Base-by-base conservation (phyloP, 495 filamentous ascomycete genomes). In the Podospora pseudoanserina region DNA sequence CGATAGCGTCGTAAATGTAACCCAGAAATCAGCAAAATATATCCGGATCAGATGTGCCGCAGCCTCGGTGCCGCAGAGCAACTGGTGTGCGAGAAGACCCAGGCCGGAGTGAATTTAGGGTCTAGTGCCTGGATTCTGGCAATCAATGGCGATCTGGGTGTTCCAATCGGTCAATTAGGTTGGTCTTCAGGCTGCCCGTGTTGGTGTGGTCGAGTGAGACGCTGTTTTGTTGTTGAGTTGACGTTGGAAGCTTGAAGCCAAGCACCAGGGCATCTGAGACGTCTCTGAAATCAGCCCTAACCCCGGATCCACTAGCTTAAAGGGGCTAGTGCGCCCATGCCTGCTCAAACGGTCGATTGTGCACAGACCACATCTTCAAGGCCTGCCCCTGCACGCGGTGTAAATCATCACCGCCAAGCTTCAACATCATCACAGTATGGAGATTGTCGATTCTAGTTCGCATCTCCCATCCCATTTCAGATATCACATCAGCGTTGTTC, bases 1-100 rank as follows among this genome's bases (percentile, higher is more conserved):
- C 18, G 13, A 32, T 27, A 63, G 61, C 16, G 61, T 63, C 18
- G 61, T 32, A 63, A 44, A 19, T 63, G 61, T n/a, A 49, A 63
- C 61, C 61, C 32, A 20, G 59, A 32, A 27, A 32, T 61, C 23
- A 32, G 18, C 16, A 27, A 27, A 32, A 18, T 5, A 5, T 27
- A 32, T 5, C 5, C 23, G 28, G 60, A 28, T 18, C 23, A 62
- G 60, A 19, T 23, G 55, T 58, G 55, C 55, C 54, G 54, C 20
- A 5, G 54, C 54, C 15, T 23, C 20, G 54, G 54, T 57, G 54
- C 54, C 23, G 55, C 55, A 23, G 55, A 58, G 55, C 55, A 58
- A n/a, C 55, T n/a, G 55, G 18, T 58, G 55, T 49, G 7, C 39
- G 39, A 49, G 55, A 58, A 58, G 55, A 5, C 19, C 23, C 55